These are phyloP conservation scores for Trichoderma gracile DNA, from an alignment of 2,329 filamentous ascomycete species.

Conservation along the genomic window DNA sequence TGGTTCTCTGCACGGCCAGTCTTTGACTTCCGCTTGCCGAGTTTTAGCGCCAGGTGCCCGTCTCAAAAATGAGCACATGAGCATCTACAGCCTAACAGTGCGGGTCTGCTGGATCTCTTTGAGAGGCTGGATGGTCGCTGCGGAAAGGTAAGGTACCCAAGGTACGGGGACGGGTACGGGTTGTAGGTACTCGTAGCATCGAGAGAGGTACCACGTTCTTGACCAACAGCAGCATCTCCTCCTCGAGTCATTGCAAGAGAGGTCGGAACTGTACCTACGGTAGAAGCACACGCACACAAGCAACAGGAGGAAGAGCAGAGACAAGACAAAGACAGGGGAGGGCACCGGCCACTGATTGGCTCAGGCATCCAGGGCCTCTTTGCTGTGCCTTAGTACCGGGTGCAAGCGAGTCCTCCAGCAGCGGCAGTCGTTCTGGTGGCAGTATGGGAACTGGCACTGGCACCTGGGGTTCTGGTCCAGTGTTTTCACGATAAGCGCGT, in stretches of 20 bases:
- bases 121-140: slow-evolving; percentile 1
- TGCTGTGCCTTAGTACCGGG: background rate
- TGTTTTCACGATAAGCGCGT: slow-evolving; percentile 18
- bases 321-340: background rate
- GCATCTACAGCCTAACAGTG: slow-evolving; percentile 44
- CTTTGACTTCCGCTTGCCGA: slow-evolving; percentile 42
- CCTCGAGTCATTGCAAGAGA: too few relatives aligned
- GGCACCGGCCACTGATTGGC: background rate
- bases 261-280: too few relatives aligned
- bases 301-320: background rate
- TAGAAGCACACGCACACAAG: background rate
- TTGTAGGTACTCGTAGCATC: too few relatives aligned
- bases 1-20: slow-evolving; percentile 26
- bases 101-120: slow-evolving; percentile 34
- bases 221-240: too few relatives aligned
- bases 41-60: slow-evolving; percentile 44
- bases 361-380: background rate
- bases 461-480: background rate
- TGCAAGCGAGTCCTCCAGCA: slow-evolving; percentile 2
- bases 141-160: background rate
- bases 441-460: background rate
- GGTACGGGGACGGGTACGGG: background rate
- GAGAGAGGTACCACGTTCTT: too few relatives aligned
- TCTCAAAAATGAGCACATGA: slow-evolving; percentile 51
- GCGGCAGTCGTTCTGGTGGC: background rate